Evolutionary conservation across 2,329 filamentous ascomycete species (phyloP).

Genomic region (Penicillium sp.): DNA sequence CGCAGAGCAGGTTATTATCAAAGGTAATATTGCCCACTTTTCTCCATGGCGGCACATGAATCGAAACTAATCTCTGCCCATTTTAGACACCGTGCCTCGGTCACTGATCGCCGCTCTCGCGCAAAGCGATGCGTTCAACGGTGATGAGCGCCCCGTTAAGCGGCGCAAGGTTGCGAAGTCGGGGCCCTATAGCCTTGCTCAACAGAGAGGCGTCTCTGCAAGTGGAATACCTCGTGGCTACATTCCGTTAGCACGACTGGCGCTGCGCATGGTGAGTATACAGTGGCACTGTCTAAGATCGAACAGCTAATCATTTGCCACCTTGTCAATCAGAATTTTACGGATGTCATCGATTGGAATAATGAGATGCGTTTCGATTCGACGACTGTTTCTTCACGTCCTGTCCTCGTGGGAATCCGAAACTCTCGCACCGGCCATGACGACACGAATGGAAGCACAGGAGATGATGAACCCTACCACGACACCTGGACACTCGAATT

Average conservation of each 20-base stretch:
- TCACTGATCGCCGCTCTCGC: constrained; percentile 23
- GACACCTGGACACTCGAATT: constrained; percentile 23
- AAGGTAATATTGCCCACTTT: constrained; percentile 6
- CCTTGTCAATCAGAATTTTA: constrained; percentile 19
- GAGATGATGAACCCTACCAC: not conserved
- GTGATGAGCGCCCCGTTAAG: constrained; percentile 26
- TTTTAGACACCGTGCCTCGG: constrained; percentile 22
- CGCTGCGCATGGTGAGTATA: constrained; percentile 30
- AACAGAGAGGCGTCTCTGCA: constrained; percentile 14
- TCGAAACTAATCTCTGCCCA: constrained; percentile 7
- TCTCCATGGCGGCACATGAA: not conserved
- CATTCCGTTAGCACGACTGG: constrained; percentile 31
- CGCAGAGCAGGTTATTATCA: not conserved
- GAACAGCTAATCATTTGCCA: constrained; percentile 6
- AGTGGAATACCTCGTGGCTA: constrained; percentile 26
- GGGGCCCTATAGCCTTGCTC: constrained; percentile 16
- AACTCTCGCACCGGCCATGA: constrained; percentile 1
- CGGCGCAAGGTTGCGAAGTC: constrained; percentile 30
- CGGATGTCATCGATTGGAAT: not conserved
- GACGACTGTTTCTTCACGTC: constrained; percentile 7
- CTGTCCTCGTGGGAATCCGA: constrained; percentile 20
- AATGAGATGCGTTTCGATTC: not conserved
- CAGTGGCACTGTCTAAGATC: not conserved
- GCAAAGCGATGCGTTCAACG: constrained; percentile 11
- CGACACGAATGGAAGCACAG: not conserved